Evolutionary conservation across 805 yeast species (phyloP).

Genomic region (Myxozyma kluyveri): DNA sequence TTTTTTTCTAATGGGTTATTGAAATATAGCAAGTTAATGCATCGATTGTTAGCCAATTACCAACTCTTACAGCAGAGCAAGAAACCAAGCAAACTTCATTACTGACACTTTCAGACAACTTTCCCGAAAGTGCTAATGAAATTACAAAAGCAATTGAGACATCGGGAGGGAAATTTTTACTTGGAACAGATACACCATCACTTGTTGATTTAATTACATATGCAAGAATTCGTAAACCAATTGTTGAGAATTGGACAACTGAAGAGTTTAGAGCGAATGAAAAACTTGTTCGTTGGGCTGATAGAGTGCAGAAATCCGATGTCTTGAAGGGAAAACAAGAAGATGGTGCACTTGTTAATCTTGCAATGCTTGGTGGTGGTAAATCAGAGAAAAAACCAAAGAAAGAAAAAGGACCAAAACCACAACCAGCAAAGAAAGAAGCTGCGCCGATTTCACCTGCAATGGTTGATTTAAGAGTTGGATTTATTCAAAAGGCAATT

Average conservation of each 20-base stretch:
- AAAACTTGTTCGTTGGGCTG: conserved; percentile 92
- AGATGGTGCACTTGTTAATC: conserved; percentile 36
- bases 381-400: conserved; percentile 41
- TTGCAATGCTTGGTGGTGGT: conserved; percentile 33
- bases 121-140: conserved; percentile 52
- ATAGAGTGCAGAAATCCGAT: conserved; percentile 68
- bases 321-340: conserved; percentile 46
- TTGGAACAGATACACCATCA: conserved; percentile 60
- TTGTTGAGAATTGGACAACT: conserved; percentile 55
- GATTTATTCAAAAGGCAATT: conserved; percentile 92
- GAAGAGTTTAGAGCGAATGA: conserved; percentile 63
- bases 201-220: conserved; percentile 71
- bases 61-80: conserved; percentile 46
- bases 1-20: background rate
- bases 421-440: conserved; percentile 47
- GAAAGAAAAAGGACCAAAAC: conserved; percentile 52
- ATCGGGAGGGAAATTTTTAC: conserved; percentile 53
- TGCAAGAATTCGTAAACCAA: conserved; percentile 56
- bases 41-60: conserved; percentile 19
- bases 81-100: conserved; percentile 76
- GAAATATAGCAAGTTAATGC: conserved; percentile 20
- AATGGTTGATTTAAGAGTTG: conserved; percentile 88
- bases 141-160: conserved; percentile 66
- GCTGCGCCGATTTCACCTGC: conserved; percentile 72
- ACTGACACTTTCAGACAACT: conserved; percentile 64